Evolutionary conservation across 345 rosid genomes (phyloP), one percentile per base, ranked within the genome.

Genomic region (Brassica rapa): DNA sequence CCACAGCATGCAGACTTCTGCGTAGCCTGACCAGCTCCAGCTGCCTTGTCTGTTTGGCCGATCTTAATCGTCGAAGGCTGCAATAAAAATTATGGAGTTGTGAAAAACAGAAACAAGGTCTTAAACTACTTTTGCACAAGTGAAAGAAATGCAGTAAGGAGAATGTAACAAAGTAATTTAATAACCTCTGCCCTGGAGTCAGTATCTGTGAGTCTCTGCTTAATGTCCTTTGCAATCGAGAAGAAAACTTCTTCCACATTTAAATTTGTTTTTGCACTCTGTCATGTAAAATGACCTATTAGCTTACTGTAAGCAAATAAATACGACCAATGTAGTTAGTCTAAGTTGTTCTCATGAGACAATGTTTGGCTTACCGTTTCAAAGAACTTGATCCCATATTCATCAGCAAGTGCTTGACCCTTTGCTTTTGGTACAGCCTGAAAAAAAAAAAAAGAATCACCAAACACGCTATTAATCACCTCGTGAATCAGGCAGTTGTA

Each of bases 401-500:
- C 99, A 77, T 96, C 96, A 60, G 99, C 99, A 66, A 96, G 99
- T 46, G 97, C 98, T 84, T 93, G 98, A 74, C 98, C 99, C 88
- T 86, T 93, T 2, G 97, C 69, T 53, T 92, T 96, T 63, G 99
- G 99, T 77, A 96, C 98, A 39, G 95, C 99, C 99, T 96, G 81
- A 60, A 75, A 70, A 25, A 66, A 24, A 19, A 1, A 70, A 25
- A 68, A 21, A 0, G 8, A 43, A 43, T 71, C 2, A 68, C 16
- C 53, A 69, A 51, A 57, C 24, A 3, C 21, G 37, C 55, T 4
- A 71, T 65, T 35, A 71, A 59, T 64, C 56, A 29, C 56, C 1
- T 51, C 4, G 12, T 46, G 10, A 41, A 75, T 56, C n/a, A 64
- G 43, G 49, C 46, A 32, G 23, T 7, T 1, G 27, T 19, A 19